Percentiles rank a stretch among this genome's conserved stretches.
These are phyloP conservation scores for Phialocephala subalpina DNA, from an alignment of 2,329 filamentous ascomycete species.

Conservation along the genomic window DNA sequence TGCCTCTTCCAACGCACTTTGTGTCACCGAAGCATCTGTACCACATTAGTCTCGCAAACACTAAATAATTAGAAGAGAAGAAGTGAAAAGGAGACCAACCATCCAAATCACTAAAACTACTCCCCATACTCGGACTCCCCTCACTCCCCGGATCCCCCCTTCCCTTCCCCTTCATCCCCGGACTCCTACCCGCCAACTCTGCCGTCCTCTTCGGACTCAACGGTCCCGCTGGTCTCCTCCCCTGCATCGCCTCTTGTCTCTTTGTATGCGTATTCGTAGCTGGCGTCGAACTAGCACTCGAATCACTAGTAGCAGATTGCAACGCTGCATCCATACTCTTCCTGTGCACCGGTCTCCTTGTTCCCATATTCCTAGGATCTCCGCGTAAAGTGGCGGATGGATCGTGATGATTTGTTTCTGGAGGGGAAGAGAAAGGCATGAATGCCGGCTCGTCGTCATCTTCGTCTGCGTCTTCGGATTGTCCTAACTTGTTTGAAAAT, in stretches of 20 bases:
- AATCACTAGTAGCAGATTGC: slow-evolving; percentile 62
- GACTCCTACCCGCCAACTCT: slow-evolving; percentile 64
- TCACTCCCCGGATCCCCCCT: slow-evolving; percentile 70
- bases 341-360: slow-evolving; percentile 25
- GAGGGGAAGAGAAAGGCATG: slow-evolving; percentile 37
- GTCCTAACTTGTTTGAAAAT: slow-evolving; percentile 38
- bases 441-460: slow-evolving; percentile 45
- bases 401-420: slow-evolving; percentile 35
- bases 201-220: slow-evolving; percentile 66
- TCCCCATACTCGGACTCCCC: slow-evolving; percentile 81
- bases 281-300: slow-evolving; percentile 61
- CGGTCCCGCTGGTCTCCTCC: slow-evolving; percentile 47
- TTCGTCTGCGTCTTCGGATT: slow-evolving; percentile 39
- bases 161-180: slow-evolving; percentile 57
- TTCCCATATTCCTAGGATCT: slow-evolving; percentile 34
- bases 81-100: slow-evolving; percentile 54
- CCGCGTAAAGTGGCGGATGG: slow-evolving; percentile 41
- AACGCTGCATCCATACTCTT: slow-evolving; percentile 34
- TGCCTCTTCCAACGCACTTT: slow-evolving; percentile 82
- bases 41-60: slow-evolving; percentile 10
- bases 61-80: too few relatives aligned
- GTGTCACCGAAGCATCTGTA: slow-evolving; percentile 77
- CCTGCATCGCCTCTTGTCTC: slow-evolving; percentile 29
- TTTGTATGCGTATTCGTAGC: slow-evolving; percentile 30
- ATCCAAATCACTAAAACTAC: slow-evolving; percentile 86